Percentiles rank a stretch among this genome's conserved stretches.
Conservation (phyloP, 306 rosid species). For the Carpinus fangiana region DNA sequence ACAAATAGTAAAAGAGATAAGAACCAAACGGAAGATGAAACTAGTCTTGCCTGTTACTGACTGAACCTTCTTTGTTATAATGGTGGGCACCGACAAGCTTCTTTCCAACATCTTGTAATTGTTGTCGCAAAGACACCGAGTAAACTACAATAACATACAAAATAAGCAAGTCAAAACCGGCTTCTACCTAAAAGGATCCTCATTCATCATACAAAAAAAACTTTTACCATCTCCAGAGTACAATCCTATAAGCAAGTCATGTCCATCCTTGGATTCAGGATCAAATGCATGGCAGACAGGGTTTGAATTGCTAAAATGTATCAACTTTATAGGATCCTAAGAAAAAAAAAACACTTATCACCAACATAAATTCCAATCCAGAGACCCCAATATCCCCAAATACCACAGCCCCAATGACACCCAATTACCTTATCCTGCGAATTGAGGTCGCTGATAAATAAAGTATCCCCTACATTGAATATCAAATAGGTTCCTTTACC, state of each 20-base stretch:
- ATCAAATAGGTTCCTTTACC: constrained; percentile 5
- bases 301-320: constrained; percentile 5
- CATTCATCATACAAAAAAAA: not conserved
- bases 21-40: not conserved
- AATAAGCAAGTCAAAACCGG: not conserved
- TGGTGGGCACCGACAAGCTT: constrained; percentile 7
- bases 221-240: constrained; percentile 3
- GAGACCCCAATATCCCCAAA: not conserved
- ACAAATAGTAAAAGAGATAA: not conserved
- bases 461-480: constrained; percentile 10
- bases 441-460: constrained; percentile 8
- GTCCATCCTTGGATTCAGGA: constrained; percentile 12
- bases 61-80: constrained; percentile 13
- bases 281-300: constrained; percentile 15
- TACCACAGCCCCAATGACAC: not conserved
- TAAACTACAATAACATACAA: constrained; percentile 3
- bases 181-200: not conserved
- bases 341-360: not conserved
- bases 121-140: not conserved
- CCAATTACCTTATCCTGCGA: constrained; percentile 5
- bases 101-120: constrained; percentile 19
- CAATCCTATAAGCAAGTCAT: constrained; percentile 15
- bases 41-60: constrained; percentile 8
- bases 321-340: constrained; percentile 7
- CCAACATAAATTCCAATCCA: not conserved